Evolutionary conservation across 2,329 filamentous ascomycete species (phyloP).

Genomic region (Corinectria fuckeliana): DNA sequence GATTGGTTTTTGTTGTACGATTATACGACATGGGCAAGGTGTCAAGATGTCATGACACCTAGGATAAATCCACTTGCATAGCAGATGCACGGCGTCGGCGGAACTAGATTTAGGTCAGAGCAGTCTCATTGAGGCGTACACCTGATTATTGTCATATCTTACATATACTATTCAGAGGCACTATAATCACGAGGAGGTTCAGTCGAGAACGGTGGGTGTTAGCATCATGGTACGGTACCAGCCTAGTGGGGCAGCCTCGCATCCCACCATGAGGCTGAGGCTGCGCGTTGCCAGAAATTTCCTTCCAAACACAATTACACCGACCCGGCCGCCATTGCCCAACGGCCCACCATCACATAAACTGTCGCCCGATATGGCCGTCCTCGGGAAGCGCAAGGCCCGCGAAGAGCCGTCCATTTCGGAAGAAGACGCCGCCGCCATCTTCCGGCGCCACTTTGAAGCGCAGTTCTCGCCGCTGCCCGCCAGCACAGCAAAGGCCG

Average conservation of each 20-base stretch:
- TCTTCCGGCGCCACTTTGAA: conserved; percentile 87
- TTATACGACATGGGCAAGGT: background rate
- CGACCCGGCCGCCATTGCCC: conserved; percentile 6
- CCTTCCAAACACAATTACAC: background rate
- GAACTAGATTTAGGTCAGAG: background rate
- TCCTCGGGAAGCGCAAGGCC: conserved; percentile 59
- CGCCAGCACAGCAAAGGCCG: conserved; percentile 28
- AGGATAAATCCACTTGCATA: background rate
- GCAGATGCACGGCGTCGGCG: background rate
- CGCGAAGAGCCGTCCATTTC: conserved; percentile 38
- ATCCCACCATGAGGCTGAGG: conserved; percentile 34
- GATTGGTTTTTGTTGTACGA: conserved; percentile 7
- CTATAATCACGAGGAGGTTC: background rate
- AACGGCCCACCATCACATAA: conserved; percentile 2
- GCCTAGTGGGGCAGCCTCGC: conserved; percentile 37
- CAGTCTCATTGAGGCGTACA: too few relatives aligned
- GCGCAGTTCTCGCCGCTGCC: conserved; percentile 81
- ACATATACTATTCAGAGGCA: too few relatives aligned
- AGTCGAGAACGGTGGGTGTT: background rate
- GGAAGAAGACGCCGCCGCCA: conserved; percentile 68
- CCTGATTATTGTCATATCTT: background rate
- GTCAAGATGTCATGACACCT: background rate
- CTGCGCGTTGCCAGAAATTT: conserved; percentile 28
- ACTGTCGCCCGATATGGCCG: conserved; percentile 45
- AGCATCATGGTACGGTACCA: too few relatives aligned